phyloP scores from a whole-genome alignment of 2,329 filamentous ascomycete species.

The Thielaviopsis euricoi region DNA sequence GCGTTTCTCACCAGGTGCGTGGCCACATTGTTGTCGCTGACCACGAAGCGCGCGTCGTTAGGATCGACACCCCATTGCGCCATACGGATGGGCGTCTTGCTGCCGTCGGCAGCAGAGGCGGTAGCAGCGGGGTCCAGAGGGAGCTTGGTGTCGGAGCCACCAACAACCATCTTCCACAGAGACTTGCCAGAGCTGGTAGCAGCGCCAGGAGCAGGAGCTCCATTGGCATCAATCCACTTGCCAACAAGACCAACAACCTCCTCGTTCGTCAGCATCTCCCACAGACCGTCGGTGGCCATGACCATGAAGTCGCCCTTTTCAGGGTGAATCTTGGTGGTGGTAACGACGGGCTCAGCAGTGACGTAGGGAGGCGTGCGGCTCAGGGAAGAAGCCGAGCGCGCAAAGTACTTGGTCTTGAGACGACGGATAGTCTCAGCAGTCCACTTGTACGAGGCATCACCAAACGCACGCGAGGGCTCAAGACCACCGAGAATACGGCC shows the following conservation, averaged over 20 bases:
- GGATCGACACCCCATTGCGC: conserved; percentile 78
- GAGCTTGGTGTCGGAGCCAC: conserved; percentile 28
- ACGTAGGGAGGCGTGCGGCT: conserved; percentile 92
- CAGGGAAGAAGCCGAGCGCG: conserved; percentile 56
- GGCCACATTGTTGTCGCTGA: conserved; percentile 89
- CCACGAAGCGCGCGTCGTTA: conserved; percentile 68
- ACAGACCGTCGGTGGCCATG: conserved; percentile 88
- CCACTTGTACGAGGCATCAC: conserved; percentile 97
- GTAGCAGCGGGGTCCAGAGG: conserved; percentile 46
- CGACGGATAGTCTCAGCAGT: conserved; percentile 66
- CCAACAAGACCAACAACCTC: conserved; percentile 94
- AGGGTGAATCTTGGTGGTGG: conserved; percentile 80
- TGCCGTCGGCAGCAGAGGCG: conserved; percentile 61
- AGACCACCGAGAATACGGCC: conserved; percentile 83
- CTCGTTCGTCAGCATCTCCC: conserved; percentile 98
- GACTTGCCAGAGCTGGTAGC: conserved; percentile 50
- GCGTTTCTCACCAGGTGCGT: conserved; percentile 93
- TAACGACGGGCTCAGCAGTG: conserved; percentile 87
- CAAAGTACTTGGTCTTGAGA: conserved; percentile 76
- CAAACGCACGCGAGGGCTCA: conserved; percentile 87
- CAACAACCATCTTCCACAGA: conserved; percentile 44
- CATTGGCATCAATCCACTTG: conserved; percentile 83
- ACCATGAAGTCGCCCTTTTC: conserved; percentile 88
- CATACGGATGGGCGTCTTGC: conserved; percentile 69
- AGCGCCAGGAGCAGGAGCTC: conserved; percentile 25